Base-by-base conservation (phyloP, 768 basidiomycete species). In the Daedaleopsis sinensis region DNA sequence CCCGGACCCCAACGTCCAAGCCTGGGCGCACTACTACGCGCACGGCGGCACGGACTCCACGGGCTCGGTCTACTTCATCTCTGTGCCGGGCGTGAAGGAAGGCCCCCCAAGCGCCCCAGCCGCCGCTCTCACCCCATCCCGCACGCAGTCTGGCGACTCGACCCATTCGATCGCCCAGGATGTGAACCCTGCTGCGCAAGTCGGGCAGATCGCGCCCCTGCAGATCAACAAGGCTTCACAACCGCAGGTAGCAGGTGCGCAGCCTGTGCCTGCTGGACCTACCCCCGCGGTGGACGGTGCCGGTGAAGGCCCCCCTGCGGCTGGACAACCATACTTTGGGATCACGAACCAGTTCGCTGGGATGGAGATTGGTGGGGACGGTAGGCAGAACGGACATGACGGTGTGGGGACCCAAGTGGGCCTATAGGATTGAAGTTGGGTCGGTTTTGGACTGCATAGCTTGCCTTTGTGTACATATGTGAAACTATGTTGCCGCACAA, bases 1-100 rank as follows among this genome's bases (percentile, higher is more conserved):
- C 66, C 74, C 84, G 16, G 92, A 94, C 71, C 83, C 86, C 57
- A 92, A 92, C 63, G 91, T 88, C 21, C 91, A 93, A 70, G 90
- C 89, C 0, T 94, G 92, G 92, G 92, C 90, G 7, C 83, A 86
- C 65, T 94, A 94, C 73, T 94, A 94, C 70, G 86, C 87, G 0
- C 84, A 88, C 61, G 93, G 93, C 24, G 92, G 92, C 4, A 83
- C 74, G 49, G 92, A 93, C 60, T 72, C 79, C 0, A 85, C 89
- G 6, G 93, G 93, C 10, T 78, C 88, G 9, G 89, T 93, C 42
- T 94, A 94, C 75, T 94, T 94, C 67, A 74, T 89, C 52, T 86
- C 84, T 2, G 85, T 93, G 1, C 91, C 91, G 8, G 91, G 90
- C 2, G 79, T 93, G 47, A 87, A 84, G 66, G 85, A 84, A 55